Evolutionary conservation across 1,139 yeast genomes (phyloP).

Genomic region (Suhomyces chickasaworum): DNA sequence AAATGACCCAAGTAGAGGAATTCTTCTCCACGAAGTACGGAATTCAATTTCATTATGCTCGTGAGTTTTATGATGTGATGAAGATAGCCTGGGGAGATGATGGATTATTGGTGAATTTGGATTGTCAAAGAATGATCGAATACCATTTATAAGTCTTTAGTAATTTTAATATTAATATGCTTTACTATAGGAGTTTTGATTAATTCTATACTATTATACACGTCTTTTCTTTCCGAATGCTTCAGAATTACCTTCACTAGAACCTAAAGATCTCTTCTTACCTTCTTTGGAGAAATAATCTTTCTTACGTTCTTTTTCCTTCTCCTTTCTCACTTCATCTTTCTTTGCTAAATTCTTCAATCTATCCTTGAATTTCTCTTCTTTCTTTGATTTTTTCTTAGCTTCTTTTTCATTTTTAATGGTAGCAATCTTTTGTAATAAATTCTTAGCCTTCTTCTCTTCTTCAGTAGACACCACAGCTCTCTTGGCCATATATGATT

Average conservation of each 20-base stretch:
- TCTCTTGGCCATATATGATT: slow-evolving; percentile 83
- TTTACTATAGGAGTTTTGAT: no score
- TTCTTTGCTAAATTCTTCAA: slow-evolving; percentile 72
- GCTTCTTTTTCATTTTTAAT: slow-evolving; percentile 83
- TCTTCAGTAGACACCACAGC: slow-evolving; percentile 93
- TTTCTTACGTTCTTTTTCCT: slow-evolving; percentile 82
- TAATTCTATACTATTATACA: slow-evolving; percentile 14
- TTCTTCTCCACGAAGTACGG: slow-evolving; percentile 54
- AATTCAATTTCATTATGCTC: slow-evolving; percentile 63
- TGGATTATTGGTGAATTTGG: slow-evolving; percentile 31
- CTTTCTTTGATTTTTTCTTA: slow-evolving; percentile 74
- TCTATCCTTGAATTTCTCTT: slow-evolving; percentile 73
- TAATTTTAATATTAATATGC: no score
- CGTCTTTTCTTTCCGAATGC: slow-evolving; percentile 39
- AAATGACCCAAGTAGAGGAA: slow-evolving; percentile 47
- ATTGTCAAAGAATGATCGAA: slow-evolving; percentile 36
- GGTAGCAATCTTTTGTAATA: slow-evolving; percentile 85
- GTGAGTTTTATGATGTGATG: slow-evolving; percentile 78
- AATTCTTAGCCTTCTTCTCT: slow-evolving; percentile 88
- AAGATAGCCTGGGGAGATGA: slow-evolving; percentile 64
- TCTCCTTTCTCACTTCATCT: slow-evolving; percentile 70
- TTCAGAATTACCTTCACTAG: slow-evolving; percentile 39
- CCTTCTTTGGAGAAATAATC: slow-evolving; percentile 79
- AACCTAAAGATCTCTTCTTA: slow-evolving; percentile 58
- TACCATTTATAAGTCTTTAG: slow-evolving; percentile 33